A percentile compares a stretch with the other conserved stretches of the same genome.
phyloP scores from a whole-genome alignment of 177 flowering plant genomes.

The Telopea speciosissima region DNA sequence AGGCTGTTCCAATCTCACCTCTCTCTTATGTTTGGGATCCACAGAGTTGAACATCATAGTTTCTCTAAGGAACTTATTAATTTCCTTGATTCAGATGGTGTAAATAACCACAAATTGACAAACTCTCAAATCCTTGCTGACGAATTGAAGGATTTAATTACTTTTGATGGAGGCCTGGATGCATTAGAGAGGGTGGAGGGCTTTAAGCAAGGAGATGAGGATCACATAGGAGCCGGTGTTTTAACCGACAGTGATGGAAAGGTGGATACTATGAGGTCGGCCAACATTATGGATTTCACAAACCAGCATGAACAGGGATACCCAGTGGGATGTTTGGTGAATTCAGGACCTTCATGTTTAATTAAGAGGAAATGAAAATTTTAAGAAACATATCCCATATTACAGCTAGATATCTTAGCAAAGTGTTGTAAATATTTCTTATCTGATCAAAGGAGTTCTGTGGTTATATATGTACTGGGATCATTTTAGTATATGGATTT shows the following conservation, averaged over 20 bases:
- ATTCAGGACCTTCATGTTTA: slow-evolving; percentile 14
- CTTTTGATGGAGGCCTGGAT: slow-evolving; percentile 32
- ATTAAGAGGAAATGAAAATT: slow-evolving; percentile 1
- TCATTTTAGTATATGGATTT: no score
- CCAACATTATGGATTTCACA: slow-evolving; percentile 35
- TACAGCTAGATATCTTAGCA: no score
- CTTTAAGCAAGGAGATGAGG: slow-evolving; percentile 13
- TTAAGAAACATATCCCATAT: neutral
- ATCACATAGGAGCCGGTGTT: slow-evolving; percentile 8
- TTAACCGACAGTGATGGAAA: slow-evolving; percentile 4
- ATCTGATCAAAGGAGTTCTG: no score
- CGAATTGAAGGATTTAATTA: slow-evolving; percentile 45
- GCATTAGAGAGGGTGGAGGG: neutral
- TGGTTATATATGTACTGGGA: no score
- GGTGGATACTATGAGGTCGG: slow-evolving; percentile 39
- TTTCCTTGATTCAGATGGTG: slow-evolving; percentile 37
- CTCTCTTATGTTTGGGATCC: slow-evolving; percentile 39
- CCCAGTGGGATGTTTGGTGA: neutral
- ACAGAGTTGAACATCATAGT: slow-evolving; percentile 15
- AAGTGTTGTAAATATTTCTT: no score
- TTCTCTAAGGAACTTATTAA: slow-evolving; percentile 19
- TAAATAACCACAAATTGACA: slow-evolving; percentile 9
- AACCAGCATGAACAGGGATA: slow-evolving; percentile 5
- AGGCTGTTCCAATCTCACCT: slow-evolving; percentile 37
- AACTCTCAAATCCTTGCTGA: slow-evolving; percentile 22